Conservation (phyloP, 2,329 filamentous ascomycete species). For the Botrytis elliptica region DNA sequence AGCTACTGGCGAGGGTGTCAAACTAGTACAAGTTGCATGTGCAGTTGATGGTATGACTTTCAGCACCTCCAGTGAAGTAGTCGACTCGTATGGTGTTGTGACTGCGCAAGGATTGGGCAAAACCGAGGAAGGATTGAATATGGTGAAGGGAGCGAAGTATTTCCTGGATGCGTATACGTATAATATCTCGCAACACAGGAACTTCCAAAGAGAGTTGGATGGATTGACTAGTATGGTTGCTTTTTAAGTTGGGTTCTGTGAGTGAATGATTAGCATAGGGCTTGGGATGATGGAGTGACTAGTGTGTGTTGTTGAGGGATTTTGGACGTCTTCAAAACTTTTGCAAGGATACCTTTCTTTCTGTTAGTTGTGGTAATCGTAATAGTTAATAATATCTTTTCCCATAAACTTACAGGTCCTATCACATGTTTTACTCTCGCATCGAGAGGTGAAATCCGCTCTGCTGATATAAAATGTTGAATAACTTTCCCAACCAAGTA, state of each 20-base stretch:
- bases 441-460: not conserved
- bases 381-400: not conserved
- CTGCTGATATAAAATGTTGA: not conserved
- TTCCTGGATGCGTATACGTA: slow-evolving; percentile 72
- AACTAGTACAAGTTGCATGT: slow-evolving; percentile 54
- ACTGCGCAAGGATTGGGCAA: slow-evolving; percentile 52
- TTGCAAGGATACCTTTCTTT: not conserved
- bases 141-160: slow-evolving; percentile 64
- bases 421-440: fast-evolving
- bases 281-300: not conserved
- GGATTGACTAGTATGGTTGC: slow-evolving; percentile 66
- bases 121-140: slow-evolving; percentile 57
- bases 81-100: slow-evolving; percentile 75
- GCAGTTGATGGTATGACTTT: slow-evolving; percentile 49
- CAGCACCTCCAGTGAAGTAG: slow-evolving; percentile 43
- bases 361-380: not conserved
- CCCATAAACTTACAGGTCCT: no score
- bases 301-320: not conserved
- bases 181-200: slow-evolving; percentile 69
- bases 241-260: slow-evolving; percentile 48
- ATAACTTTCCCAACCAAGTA: not conserved
- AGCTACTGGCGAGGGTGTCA: slow-evolving; percentile 69
- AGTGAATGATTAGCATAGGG: not conserved
- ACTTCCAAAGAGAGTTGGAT: slow-evolving; percentile 71
- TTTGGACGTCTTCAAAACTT: not conserved